A percentile compares a stretch with the other conserved stretches of the same genome.
phyloP scores from a whole-genome alignment of 2,329 filamentous ascomycete species.

The Celoporthe dispersa region DNA sequence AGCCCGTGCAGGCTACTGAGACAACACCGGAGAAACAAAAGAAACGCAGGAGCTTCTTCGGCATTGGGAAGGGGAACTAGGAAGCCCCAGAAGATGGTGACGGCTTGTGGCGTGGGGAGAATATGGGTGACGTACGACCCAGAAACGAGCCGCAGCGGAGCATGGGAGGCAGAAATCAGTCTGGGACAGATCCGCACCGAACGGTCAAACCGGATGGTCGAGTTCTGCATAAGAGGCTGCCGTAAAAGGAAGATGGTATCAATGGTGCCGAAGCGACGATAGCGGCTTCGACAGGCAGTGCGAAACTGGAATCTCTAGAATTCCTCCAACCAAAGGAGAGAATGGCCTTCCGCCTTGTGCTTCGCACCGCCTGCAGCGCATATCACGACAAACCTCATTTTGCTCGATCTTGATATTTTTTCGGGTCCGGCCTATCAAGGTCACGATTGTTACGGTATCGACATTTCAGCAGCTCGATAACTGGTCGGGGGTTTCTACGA shows the following conservation, averaged over 20 bases:
- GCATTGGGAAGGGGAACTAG: slow-evolving; percentile 69
- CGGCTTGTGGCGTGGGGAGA: neutral
- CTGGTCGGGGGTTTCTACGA: neutral
- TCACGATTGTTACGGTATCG: neutral
- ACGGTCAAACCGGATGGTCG: neutral
- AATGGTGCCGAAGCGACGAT: neutral
- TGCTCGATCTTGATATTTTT: neutral
- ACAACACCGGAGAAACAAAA: slow-evolving; percentile 46
- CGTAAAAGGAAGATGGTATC: neutral
- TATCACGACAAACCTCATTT: neutral
- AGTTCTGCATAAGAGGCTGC: neutral
- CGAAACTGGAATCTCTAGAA: neutral
- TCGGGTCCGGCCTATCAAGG: neutral
- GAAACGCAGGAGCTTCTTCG: slow-evolving; percentile 91
- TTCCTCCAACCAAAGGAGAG: neutral
- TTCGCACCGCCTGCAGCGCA: neutral
- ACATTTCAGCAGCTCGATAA: neutral
- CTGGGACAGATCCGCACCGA: neutral
- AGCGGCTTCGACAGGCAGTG: neutral
- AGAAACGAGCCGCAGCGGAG: neutral
- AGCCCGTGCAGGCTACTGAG: slow-evolving; percentile 30
- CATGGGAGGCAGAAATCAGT: neutral
- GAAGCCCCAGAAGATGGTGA: neutral
- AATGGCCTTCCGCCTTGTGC: neutral
- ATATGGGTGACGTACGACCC: neutral